Base-by-base conservation (phyloP, 164 flowering plant species). In the Liriodendron chinense region DNA sequence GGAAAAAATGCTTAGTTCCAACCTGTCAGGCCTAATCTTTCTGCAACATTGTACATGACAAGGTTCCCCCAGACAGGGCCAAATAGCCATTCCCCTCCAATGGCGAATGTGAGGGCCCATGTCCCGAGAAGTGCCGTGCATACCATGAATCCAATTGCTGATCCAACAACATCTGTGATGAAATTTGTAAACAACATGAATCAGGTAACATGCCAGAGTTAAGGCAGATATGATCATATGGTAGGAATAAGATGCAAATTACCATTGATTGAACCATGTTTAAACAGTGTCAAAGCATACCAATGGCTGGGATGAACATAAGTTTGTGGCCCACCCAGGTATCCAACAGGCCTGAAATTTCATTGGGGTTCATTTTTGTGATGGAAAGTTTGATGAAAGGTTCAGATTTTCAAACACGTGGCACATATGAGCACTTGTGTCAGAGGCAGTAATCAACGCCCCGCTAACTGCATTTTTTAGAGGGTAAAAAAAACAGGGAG, bases 41-140 rank as follows among this genome's bases (percentile, higher is more conserved):
- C 90, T 21, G 97, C 94, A 75, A 92, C 84, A 78, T 91, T 92
- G 83, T 91, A 91, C 94, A 94, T 91, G 10, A 94, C 92, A 22
- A 93, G 86, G 47, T 85, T 73, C 72, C 83, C 83, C 97, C 97
- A 93, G 43, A 83, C 83, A 66, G 86, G 85, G 34, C 98, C 98
- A 68, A 94, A 89, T 59, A 94, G 89, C 24, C 23, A 80, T 82
- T 90, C 89, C 64, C 97, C 98, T 78, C 98, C 98, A 43, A 92
- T 89, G 26, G 89, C 81, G 78, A 92, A 92, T 18, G 97, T 89
- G 57, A 94, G 82, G 2, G 97, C 96, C 98, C 98, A 94, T 0
- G 95, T 79, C 25, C 84, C 83, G 0, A 94, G 87, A 47, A 91
- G 73, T 71, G 80, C 81, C 1, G 90, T 79, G 79, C 86, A 90